Conservation (phyloP, 2,329 filamentous ascomycete genomes). For the Pyrenochaeta sp. region DNA sequence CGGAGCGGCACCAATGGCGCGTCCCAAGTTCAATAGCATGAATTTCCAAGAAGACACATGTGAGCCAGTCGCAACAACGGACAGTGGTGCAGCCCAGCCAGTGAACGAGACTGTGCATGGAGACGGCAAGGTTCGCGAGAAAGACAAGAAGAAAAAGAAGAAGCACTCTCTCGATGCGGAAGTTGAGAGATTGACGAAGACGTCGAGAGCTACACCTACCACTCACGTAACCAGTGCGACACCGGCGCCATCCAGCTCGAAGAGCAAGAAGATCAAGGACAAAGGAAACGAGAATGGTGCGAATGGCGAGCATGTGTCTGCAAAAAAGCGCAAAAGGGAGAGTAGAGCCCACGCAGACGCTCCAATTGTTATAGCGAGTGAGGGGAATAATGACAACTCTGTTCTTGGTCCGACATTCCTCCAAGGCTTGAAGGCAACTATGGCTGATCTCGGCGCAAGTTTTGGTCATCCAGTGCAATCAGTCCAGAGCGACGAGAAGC, state of each 20-base stretch:
- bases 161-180: constrained; percentile 6
- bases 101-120: neutral
- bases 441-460: constrained; percentile 14
- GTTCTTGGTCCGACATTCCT: constrained; percentile 16
- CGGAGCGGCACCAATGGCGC: constrained; percentile 2
- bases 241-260: constrained; percentile 8
- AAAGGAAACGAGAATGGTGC: constrained; percentile 12
- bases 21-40: constrained; percentile 31
- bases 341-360: constrained; percentile 3
- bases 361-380: neutral
- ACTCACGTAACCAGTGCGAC: constrained; percentile 5
- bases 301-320: constrained; percentile 5
- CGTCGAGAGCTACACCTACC: neutral
- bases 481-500: constrained; percentile 1
- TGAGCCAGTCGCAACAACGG: neutral
- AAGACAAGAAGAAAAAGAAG: constrained; percentile 14
- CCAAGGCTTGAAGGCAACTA: constrained; percentile 12
- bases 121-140: neutral
- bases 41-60: constrained; percentile 21
- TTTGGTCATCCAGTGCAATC: constrained; percentile 5
- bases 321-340: constrained; percentile 30
- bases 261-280: constrained; percentile 12
- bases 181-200: neutral
- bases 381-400: neutral
- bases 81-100: neutral